phyloP scores from a whole-genome alignment of 495 filamentous ascomycete genomes.

The Hypoxylon trugodes region DNA sequence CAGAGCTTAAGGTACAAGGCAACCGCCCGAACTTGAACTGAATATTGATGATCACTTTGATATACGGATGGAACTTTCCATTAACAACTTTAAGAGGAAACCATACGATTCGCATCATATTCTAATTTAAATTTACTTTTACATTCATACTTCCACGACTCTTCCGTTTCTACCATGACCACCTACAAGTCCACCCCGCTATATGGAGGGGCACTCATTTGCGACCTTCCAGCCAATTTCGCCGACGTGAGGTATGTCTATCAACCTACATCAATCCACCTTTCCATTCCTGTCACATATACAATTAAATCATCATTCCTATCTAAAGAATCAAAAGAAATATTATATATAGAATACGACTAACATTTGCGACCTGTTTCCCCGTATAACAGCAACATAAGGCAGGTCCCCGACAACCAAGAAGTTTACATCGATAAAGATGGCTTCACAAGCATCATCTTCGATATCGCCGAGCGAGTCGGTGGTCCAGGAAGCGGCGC shows the following conservation, averaged over 20 bases:
- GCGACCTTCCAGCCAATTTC: conserved; percentile 75
- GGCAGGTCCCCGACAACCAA: conserved; percentile 92
- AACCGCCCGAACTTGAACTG: not conserved
- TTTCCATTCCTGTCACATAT: not conserved
- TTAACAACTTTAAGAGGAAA: not conserved
- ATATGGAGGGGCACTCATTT: conserved; percentile 83
- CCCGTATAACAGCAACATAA: conserved; percentile 67
- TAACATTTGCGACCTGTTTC: conserved; percentile 6
- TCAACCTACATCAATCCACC: conserved; percentile 2
- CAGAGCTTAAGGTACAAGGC: not conserved
- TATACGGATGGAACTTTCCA: not conserved
- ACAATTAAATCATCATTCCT: not conserved
- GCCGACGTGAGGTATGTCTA: conserved; percentile 79
- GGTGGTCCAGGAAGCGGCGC: conserved; percentile 52
- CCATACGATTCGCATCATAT: too few species aligned
- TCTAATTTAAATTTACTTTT: not conserved
- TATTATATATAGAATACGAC: conserved; percentile 4
- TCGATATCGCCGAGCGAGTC: conserved; percentile 87
- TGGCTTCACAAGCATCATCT: conserved; percentile 76
- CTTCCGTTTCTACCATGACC: conserved; percentile 40
- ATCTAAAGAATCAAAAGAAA: too few species aligned
- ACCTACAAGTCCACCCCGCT: conserved; percentile 67
- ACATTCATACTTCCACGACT: not conserved
- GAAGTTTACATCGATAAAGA: conserved; percentile 92
- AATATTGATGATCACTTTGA: conserved; percentile 9